Conservation (phyloP, 495 filamentous ascomycete species). For the Talaromyces adpressus region DNA sequence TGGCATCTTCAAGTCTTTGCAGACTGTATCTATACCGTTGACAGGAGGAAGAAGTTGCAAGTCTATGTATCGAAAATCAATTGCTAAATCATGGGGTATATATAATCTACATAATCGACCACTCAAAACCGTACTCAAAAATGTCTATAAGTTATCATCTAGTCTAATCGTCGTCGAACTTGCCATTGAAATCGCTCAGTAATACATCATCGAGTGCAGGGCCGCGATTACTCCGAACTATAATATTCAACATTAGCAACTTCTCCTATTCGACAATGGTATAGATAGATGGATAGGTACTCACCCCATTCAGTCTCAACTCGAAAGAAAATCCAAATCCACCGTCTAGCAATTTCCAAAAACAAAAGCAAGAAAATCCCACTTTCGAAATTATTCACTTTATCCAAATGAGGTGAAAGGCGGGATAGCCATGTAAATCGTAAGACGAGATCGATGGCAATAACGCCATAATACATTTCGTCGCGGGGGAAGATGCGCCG, state of each 20-base stretch:
- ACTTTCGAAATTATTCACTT: conserved; percentile 76
- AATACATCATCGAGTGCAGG: conserved; percentile 47
- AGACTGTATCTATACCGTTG: background rate
- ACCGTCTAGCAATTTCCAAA: conserved; percentile 77
- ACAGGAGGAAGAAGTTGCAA: background rate
- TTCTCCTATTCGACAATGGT: background rate
- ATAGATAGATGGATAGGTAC: conserved; percentile 13
- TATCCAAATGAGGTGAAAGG: conserved; percentile 69
- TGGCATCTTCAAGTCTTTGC: background rate
- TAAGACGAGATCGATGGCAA: conserved; percentile 69
- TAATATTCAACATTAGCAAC: conserved; percentile 13
- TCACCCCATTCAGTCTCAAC: conserved; percentile 87
- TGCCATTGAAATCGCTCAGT: conserved; percentile 45
- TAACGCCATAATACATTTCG: conserved; percentile 74
- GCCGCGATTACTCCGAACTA: conserved; percentile 49
- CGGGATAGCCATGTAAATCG: conserved; percentile 88
- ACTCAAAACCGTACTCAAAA: background rate
- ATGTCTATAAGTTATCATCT: background rate
- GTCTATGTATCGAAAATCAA: background rate
- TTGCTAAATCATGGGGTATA: background rate
- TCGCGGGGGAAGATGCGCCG: conserved; percentile 61
- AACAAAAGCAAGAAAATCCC: conserved; percentile 82
- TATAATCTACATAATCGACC: background rate
- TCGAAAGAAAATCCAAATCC: conserved; percentile 96
- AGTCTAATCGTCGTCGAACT: conserved; percentile 47